Percentiles rank a stretch among this genome's conserved stretches.
These are phyloP conservation scores for Rosa hybrid DNA, from an alignment of 331 rosid genomes.

Conservation along the genomic window DNA sequence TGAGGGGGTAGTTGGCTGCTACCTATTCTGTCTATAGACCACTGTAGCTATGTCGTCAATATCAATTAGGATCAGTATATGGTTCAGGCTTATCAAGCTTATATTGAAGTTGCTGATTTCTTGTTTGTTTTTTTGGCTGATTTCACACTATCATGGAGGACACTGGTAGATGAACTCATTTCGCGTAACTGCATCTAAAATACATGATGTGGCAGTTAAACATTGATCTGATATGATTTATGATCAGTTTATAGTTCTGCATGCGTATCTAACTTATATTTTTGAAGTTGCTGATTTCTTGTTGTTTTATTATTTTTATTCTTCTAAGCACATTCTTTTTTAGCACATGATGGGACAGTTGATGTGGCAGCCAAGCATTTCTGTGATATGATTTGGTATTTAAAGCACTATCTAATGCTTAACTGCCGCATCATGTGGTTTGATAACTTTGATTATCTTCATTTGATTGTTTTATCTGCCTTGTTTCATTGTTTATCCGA, in stretches of 20 bases:
- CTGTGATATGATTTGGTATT: not conserved
- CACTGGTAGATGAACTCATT: not conserved
- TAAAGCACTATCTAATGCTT: not conserved
- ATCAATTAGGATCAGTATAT: conserved; percentile 5
- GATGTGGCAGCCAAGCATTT: not conserved
- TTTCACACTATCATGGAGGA: not conserved
- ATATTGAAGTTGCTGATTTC: conserved; percentile 8
- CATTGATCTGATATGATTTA: not conserved
- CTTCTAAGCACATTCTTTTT: not conserved
- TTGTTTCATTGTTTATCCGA: not conserved
- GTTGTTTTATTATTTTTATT: not conserved
- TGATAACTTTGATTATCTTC: not conserved
- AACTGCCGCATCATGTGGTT: not conserved
- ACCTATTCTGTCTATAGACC: not conserved
- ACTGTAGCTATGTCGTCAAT: not conserved
- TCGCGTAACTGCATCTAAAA: not conserved
- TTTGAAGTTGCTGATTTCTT: not conserved
- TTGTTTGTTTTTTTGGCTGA: not conserved
- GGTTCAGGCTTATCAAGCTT: not conserved
- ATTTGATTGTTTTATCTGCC: conserved; percentile 11
- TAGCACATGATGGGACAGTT: not conserved
- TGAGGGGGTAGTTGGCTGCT: conserved; percentile 9
- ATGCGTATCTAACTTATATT: not conserved
- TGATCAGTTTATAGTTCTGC: not conserved
- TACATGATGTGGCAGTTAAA: conserved; percentile 1